Evolutionary conservation across 2,329 filamentous ascomycete genomes (phyloP).

Genomic region (Madurella fahalii): DNA sequence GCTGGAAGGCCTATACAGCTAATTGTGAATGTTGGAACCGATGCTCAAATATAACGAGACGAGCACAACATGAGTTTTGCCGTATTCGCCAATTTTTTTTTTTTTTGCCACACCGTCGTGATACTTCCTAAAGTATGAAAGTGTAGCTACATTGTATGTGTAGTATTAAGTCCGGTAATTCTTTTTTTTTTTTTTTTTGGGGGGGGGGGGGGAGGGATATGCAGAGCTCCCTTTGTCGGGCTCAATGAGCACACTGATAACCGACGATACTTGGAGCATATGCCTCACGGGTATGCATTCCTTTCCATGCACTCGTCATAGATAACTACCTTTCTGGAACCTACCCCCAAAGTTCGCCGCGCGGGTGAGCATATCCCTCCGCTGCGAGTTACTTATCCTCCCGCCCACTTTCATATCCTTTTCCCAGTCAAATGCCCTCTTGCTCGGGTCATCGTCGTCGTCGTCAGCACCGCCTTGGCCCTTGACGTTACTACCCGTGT

Average conservation of each 20-base stretch:
- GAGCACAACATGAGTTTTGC: background rate
- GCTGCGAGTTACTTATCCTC: constrained; percentile 67
- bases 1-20: background rate
- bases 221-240: no score
- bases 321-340: constrained; percentile 71
- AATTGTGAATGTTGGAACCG: background rate
- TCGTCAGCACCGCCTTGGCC: constrained; percentile 39
- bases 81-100: background rate
- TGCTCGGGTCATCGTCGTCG: constrained; percentile 85
- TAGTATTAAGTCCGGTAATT: no score
- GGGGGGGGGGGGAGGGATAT: no score
- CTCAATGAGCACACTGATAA: no score
- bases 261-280: no score
- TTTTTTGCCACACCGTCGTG: background rate
- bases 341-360: constrained; percentile 77
- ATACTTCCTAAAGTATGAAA: background rate
- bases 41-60: background rate
- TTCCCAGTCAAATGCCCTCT: constrained; percentile 81
- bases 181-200: no score
- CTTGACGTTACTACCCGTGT: background rate
- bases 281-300: no score
- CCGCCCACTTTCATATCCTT: constrained; percentile 85
- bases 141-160: no score
- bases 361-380: constrained; percentile 72
- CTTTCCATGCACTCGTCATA: constrained; percentile 27